Conservation (phyloP, 306 rosid species). For the Arachis hypogaea region DNA sequence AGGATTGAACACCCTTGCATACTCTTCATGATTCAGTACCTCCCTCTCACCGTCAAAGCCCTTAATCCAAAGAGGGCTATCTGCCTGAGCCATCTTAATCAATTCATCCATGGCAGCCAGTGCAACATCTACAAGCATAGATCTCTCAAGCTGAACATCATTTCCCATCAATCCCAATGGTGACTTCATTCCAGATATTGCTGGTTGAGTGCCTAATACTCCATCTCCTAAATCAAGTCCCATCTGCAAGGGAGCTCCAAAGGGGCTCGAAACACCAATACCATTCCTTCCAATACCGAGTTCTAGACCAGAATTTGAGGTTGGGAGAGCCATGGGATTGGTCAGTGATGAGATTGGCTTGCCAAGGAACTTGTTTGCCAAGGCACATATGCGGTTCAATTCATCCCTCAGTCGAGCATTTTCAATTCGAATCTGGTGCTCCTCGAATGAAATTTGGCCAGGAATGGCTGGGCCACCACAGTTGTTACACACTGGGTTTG, state of each 20-base stretch:
- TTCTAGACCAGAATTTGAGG: conserved; percentile 62
- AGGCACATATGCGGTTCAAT: conserved; percentile 62
- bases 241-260: conserved; percentile 45
- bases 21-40: conserved; percentile 68
- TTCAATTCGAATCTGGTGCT: conserved; percentile 86
- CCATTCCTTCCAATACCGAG: conserved; percentile 83
- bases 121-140: conserved; percentile 73
- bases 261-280: conserved; percentile 50
- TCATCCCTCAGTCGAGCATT: conserved; percentile 88
- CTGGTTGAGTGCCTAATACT: conserved; percentile 38
- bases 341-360: conserved; percentile 68
- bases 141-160: conserved; percentile 59
- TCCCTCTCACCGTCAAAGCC: conserved; percentile 64
- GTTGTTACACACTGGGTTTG: conserved; percentile 73
- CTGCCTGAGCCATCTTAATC: conserved; percentile 72
- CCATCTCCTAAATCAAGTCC: conserved; percentile 82
- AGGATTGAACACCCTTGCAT: conserved; percentile 61
- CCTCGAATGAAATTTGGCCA: conserved; percentile 84
- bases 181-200: conserved; percentile 50
- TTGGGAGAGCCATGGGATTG: conserved; percentile 52
- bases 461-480: conserved; percentile 97
- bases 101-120: conserved; percentile 86
- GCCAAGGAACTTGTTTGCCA: conserved; percentile 84
- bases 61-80: conserved; percentile 78
- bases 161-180: conserved; percentile 54